phyloP scores from a whole-genome alignment of 2,329 filamentous ascomycete species.

The Aquanectria penicillioides region DNA sequence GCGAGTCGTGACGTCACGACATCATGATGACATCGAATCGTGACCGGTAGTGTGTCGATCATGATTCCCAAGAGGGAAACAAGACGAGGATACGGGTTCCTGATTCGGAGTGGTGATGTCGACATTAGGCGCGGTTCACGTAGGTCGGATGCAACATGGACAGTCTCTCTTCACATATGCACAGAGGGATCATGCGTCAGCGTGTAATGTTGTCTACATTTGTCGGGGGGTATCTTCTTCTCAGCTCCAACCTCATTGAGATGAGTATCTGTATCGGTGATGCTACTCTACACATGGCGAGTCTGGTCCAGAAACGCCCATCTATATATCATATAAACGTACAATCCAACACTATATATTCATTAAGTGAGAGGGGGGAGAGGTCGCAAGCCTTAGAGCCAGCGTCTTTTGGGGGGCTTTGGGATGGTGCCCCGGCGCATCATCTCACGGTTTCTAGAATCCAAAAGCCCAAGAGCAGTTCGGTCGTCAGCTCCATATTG shows the following conservation, averaged over 20 bases:
- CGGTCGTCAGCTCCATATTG: slow-evolving; percentile 49
- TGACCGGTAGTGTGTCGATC: slow-evolving; percentile 4
- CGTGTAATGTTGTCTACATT: slow-evolving; percentile 30
- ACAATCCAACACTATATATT: slow-evolving; percentile 14
- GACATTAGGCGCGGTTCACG: not conserved
- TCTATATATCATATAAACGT: slow-evolving; percentile 16
- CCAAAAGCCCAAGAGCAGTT: slow-evolving; percentile 60
- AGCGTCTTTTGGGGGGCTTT: slow-evolving; percentile 54
- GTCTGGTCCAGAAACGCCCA: slow-evolving; percentile 22
- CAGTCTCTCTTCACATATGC: too few relatives aligned
- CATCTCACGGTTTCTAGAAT: slow-evolving; percentile 65
- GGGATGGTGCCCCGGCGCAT: slow-evolving; percentile 62
- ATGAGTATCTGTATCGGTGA: slow-evolving; percentile 38
- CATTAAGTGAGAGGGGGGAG: not conserved
- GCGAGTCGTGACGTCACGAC: slow-evolving; percentile 17
- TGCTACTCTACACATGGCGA: slow-evolving; percentile 31
- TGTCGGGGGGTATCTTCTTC: slow-evolving; percentile 30
- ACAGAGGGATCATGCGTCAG: too few relatives aligned
- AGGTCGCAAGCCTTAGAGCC: slow-evolving; percentile 27
- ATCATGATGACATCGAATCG: not conserved
- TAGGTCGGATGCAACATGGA: not conserved
- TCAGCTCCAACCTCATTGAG: slow-evolving; percentile 39
- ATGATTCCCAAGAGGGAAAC: not conserved
- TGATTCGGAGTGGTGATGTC: slow-evolving; percentile 1
- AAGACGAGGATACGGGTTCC: not conserved